Evolutionary conservation across 116 monocot species (phyloP).

Genomic region (Iris pallida): DNA sequence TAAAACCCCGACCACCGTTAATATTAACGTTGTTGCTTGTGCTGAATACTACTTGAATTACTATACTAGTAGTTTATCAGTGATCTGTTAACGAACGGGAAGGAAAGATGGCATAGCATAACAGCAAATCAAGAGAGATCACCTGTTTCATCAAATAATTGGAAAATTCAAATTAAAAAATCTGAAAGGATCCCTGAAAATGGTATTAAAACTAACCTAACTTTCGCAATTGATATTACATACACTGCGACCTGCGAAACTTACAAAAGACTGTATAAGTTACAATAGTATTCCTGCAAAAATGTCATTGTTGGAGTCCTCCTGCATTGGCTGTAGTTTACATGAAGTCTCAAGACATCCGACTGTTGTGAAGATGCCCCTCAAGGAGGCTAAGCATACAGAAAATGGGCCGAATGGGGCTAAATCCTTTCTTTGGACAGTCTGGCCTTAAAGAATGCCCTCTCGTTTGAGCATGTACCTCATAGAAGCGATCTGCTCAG

Average conservation of each 20-base stretch:
- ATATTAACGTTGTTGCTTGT: too few relatives aligned
- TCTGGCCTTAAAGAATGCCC: conserved; percentile 9
- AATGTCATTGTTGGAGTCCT: conserved; percentile 13
- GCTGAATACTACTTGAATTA: too few relatives aligned
- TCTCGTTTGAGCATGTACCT: neutral
- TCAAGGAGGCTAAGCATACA: conserved; percentile 3
- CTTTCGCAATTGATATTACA: conserved; percentile 19
- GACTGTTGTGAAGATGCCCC: conserved; percentile 9
- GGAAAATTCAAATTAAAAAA: conserved; percentile 1
- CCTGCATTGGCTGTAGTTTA: conserved; percentile 16
- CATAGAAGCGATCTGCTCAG: neutral
- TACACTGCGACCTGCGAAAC: conserved; percentile 23
- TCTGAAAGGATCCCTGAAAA: conserved; percentile 4
- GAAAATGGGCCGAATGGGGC: conserved; percentile 1
- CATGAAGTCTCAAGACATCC: conserved; percentile 13
- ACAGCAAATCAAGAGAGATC: neutral
- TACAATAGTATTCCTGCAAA: conserved; percentile 22
- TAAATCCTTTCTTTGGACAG: neutral
- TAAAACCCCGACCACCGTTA: too few relatives aligned
- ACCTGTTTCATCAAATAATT: neutral
- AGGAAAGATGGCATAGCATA: neutral
- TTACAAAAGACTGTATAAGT: conserved; percentile 29
- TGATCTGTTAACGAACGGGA: too few relatives aligned
- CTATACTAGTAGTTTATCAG: too few relatives aligned
- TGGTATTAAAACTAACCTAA: conserved; percentile 18